phyloP scores from a whole-genome alignment of 2,329 filamentous ascomycete species.

The Elsinoe fawcettii region DNA sequence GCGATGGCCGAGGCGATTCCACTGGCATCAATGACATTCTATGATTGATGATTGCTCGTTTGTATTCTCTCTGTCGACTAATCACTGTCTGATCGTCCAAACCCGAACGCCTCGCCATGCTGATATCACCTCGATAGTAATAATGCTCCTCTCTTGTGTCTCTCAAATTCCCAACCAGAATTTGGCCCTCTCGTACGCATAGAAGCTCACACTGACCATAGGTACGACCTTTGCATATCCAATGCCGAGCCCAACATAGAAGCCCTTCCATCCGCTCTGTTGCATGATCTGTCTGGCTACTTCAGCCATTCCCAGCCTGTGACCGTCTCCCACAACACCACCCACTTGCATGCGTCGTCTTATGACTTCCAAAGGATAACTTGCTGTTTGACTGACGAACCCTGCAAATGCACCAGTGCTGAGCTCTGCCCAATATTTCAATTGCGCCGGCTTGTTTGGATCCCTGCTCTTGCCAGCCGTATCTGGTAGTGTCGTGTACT shows the following conservation, averaged over 20 bases:
- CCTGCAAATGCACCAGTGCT: slow-evolving; percentile 77
- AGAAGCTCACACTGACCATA: slow-evolving; percentile 69
- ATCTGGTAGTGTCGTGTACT: slow-evolving; percentile 65
- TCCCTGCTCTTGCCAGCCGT: slow-evolving; percentile 30
- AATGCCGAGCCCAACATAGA: slow-evolving; percentile 88
- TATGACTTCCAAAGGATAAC: slow-evolving; percentile 91
- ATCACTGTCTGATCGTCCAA: neutral
- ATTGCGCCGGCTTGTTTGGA: slow-evolving; percentile 54
- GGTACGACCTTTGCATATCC: slow-evolving; percentile 93
- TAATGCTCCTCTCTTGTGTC: neutral
- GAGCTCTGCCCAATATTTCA: slow-evolving; percentile 83
- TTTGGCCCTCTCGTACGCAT: slow-evolving; percentile 59
- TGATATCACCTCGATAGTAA: neutral
- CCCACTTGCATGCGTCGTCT: slow-evolving; percentile 92
- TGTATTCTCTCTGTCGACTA: neutral
- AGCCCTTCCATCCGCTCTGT: slow-evolving; percentile 71
- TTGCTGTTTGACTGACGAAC: slow-evolving; percentile 80
- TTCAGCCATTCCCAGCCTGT: slow-evolving; percentile 67
- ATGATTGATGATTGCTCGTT: neutral
- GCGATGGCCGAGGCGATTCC: too few relatives aligned
- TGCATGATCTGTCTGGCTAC: slow-evolving; percentile 66
- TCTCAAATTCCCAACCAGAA: slow-evolving; percentile 43
- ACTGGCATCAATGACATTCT: neutral
- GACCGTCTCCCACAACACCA: slow-evolving; percentile 86
- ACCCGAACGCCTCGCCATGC: slow-evolving; percentile 15